Percentiles rank a stretch among this genome's conserved stretches.
Evolutionary conservation across 176 grass and related monocot genomes (phyloP).

Genomic region (Carex cristatella): DNA sequence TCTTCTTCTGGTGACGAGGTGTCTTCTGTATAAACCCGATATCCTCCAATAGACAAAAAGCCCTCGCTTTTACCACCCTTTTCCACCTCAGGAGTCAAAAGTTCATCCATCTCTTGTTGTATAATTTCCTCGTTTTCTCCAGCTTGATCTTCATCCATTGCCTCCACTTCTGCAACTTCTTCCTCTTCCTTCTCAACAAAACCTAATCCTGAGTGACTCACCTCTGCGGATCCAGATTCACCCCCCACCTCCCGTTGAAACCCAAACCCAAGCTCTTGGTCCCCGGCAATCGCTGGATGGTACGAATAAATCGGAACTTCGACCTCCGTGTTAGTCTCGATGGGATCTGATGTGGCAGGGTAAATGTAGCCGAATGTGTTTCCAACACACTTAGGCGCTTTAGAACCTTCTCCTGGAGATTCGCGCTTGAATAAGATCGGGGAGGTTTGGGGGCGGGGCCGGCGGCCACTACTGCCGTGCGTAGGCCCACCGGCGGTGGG

Average conservation of each 20-base stretch:
- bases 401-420: slow-evolving; percentile 3
- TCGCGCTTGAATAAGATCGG: neutral
- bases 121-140: slow-evolving; percentile 1
- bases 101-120: neutral
- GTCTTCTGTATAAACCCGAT: slow-evolving; percentile 78
- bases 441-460: slow-evolving; percentile 24
- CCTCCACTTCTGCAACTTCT: slow-evolving; percentile 7
- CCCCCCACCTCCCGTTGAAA: slow-evolving; percentile 29
- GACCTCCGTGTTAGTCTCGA: neutral
- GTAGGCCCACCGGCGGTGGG: slow-evolving; percentile 51
- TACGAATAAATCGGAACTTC: slow-evolving; percentile 37
- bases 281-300: slow-evolving; percentile 34
- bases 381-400: neutral
- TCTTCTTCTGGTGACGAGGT: slow-evolving; percentile 59
- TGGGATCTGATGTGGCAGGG: neutral
- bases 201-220: slow-evolving; percentile 40
- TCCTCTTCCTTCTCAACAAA: slow-evolving; percentile 35
- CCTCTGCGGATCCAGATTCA: slow-evolving; percentile 13
- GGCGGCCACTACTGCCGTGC: slow-evolving; percentile 27
- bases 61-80: slow-evolving; percentile 35
- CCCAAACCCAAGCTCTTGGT: slow-evolving; percentile 15
- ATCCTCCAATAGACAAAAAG: slow-evolving; percentile 64
- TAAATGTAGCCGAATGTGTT: slow-evolving; percentile 8
- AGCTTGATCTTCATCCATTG: slow-evolving; percentile 14
- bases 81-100: slow-evolving; percentile 32